A percentile compares a stretch with the other conserved stretches of the same genome.
phyloP scores from a whole-genome alignment of 2,329 filamentous ascomycete genomes.

The Neonectria coccinea region DNA sequence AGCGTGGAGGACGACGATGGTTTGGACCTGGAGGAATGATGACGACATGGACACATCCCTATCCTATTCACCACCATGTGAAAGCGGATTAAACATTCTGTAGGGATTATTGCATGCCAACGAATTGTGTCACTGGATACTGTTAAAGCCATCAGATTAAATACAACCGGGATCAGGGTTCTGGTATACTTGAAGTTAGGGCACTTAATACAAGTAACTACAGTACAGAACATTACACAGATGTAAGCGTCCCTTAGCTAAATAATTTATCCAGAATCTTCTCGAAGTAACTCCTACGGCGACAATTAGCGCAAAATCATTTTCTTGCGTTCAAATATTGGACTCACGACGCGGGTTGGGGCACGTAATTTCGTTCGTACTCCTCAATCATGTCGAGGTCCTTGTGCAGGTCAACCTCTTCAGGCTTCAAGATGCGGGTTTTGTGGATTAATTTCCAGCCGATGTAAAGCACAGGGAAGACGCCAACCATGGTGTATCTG shows the following conservation, averaged over 20 bases:
- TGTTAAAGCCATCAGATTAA: not conserved
- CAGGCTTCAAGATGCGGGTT: conserved; percentile 67
- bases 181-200: not conserved
- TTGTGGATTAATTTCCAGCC: conserved; percentile 78
- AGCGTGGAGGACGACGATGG: not conserved
- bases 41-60: not conserved
- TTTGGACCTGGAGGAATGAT: not conserved
- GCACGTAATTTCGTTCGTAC: conserved; percentile 72
- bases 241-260: conserved; percentile 10
- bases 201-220: not conserved
- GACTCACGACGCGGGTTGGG: conserved; percentile 64
- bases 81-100: not conserved
- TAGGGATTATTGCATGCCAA: too few relatives aligned
- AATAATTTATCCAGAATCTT: conserved; percentile 38
- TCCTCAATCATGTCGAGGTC: conserved; percentile 76
- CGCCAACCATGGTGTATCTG: conserved; percentile 76
- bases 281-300: conserved; percentile 35
- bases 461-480: conserved; percentile 76
- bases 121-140: not conserved
- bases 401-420: conserved; percentile 71
- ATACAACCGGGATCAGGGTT: not conserved
- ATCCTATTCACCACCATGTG: not conserved
- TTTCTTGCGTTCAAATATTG: not conserved
- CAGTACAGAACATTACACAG: not conserved
- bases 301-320: conserved; percentile 3